A percentile compares a stretch with the other conserved stretches of the same genome.
Conservation (phyloP, 176 grass and related monocot species). For the Zea luxurians region DNA sequence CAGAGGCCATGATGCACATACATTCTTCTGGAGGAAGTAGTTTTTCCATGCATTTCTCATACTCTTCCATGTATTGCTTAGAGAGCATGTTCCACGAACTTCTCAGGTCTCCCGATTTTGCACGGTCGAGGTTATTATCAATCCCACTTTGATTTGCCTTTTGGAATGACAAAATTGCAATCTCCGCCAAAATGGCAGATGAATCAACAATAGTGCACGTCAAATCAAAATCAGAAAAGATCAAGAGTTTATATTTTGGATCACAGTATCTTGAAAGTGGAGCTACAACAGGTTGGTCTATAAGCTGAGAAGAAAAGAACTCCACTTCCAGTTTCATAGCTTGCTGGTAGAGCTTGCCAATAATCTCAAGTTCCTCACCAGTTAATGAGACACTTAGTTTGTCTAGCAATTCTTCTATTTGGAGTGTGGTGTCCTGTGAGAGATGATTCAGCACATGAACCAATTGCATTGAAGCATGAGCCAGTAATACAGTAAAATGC, state of each 20-base stretch:
- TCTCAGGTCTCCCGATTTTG: conserved; percentile 60
- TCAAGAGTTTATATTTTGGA: conserved; percentile 59
- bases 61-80: conserved; percentile 79
- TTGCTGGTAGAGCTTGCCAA: conserved; percentile 85
- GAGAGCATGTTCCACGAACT: conserved; percentile 74
- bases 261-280: conserved; percentile 74
- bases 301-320: conserved; percentile 65
- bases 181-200: conserved; percentile 87
- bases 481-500: conserved; percentile 18
- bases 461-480: background rate
- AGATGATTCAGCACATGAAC: conserved; percentile 17
- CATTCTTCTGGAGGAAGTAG: conserved; percentile 78
- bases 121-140: conserved; percentile 47
- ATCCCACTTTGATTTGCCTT: conserved; percentile 60
- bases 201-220: conserved; percentile 93
- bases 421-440: conserved; percentile 59
- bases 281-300: conserved; percentile 62
- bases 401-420: conserved; percentile 94
- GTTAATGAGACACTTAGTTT: conserved; percentile 90
- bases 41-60: conserved; percentile 81
- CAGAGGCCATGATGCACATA: conserved; percentile 38
- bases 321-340: conserved; percentile 86
- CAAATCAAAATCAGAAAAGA: conserved; percentile 98
- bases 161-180: conserved; percentile 77
- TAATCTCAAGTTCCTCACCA: conserved; percentile 87